Evolutionary conservation across 768 basidiomycete genomes (phyloP).

Genomic region (Kwoniella newhampshirensis): DNA sequence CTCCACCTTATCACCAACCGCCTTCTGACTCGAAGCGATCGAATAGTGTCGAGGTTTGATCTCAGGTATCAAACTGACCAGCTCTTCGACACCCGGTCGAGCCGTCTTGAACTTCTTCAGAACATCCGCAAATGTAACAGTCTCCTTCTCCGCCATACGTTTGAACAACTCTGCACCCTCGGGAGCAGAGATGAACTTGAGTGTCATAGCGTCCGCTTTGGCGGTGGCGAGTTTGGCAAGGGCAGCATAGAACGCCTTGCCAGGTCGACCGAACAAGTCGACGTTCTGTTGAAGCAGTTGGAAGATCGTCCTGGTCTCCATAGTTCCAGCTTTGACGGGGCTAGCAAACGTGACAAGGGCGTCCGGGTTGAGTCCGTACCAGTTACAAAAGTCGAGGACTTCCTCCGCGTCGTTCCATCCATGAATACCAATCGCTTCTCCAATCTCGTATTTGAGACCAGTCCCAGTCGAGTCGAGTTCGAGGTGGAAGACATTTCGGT

Average conservation of each 20-base stretch:
- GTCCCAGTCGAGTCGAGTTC: slow-evolving; percentile 92
- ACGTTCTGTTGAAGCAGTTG: slow-evolving; percentile 95
- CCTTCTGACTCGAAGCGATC: slow-evolving; percentile 92
- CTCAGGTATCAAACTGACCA: slow-evolving; percentile 87
- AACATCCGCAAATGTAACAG: slow-evolving; percentile 87
- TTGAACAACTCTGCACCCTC: slow-evolving; percentile 92
- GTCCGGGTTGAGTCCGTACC: slow-evolving; percentile 84
- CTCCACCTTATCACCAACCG: slow-evolving; percentile 91
- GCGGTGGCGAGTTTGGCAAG: slow-evolving; percentile 72
- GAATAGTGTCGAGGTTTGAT: slow-evolving; percentile 98
- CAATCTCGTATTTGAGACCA: slow-evolving; percentile 89
- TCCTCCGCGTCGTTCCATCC: slow-evolving; percentile 95
- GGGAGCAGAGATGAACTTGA: slow-evolving; percentile 88
- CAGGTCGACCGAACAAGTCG: slow-evolving; percentile 92
- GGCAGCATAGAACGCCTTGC: slow-evolving; percentile 91
- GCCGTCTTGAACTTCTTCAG: slow-evolving; percentile 74
- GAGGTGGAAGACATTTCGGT: slow-evolving; percentile 98
- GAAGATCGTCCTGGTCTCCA: slow-evolving; percentile 91
- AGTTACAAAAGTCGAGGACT: slow-evolving; percentile 80
- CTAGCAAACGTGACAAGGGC: slow-evolving; percentile 79
- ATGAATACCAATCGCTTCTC: slow-evolving; percentile 94
- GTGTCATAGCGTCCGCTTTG: slow-evolving; percentile 70
- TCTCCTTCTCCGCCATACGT: slow-evolving; percentile 91
- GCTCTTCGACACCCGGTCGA: slow-evolving; percentile 73
- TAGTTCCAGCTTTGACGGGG: slow-evolving; percentile 59